Conservation (phyloP, 345 rosid genomes). For the Populus tremula region DNA sequence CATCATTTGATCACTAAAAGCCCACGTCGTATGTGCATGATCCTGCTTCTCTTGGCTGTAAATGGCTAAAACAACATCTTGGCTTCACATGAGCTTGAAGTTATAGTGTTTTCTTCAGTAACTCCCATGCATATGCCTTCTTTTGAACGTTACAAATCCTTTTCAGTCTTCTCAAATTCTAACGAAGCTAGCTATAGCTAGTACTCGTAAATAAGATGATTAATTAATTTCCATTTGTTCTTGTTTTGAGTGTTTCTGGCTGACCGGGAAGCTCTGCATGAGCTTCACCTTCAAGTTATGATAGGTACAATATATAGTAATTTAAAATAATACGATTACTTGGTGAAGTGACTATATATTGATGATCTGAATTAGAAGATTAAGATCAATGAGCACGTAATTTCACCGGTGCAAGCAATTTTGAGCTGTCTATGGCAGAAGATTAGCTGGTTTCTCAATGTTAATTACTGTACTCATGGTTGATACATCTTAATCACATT, state of each 20-base stretch:
- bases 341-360: constrained; percentile 4
- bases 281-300: not conserved
- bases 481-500: not conserved
- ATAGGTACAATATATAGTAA: not conserved
- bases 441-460: not conserved
- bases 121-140: not conserved
- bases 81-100: not conserved
- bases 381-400: not conserved
- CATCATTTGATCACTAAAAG: not conserved
- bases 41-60: not conserved
- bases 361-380: not conserved
- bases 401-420: not conserved
- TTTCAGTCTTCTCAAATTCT: not conserved
- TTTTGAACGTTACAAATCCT: not conserved
- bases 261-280: not conserved
- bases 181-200: not conserved
- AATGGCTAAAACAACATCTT: not conserved
- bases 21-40: not conserved
- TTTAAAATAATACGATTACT: constrained; percentile 1
- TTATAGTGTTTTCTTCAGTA: not conserved
- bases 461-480: not conserved
- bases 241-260: not conserved
- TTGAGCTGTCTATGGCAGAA: not conserved
- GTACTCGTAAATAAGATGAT: not conserved
- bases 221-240: not conserved